Evolutionary conservation across 768 basidiomycete genomes (phyloP), one percentile per base, ranked within the genome.

Genomic region (Macrolepiota dolichaula): DNA sequence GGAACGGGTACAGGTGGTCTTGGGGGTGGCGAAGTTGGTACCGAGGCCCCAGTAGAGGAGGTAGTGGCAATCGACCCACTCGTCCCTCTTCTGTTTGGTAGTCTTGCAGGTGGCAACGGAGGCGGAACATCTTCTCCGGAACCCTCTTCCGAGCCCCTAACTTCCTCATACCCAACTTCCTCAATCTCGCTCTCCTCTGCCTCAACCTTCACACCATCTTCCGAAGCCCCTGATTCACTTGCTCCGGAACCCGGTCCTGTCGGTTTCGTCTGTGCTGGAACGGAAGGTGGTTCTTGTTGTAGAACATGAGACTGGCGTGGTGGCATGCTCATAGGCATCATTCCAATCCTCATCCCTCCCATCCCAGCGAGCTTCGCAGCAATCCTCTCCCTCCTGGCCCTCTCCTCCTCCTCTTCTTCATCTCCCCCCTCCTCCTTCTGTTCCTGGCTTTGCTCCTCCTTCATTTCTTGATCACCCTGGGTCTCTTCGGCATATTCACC

Each of bases 151-250:
- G 74, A 79, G 57, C 82, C 78, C 54, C 74, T 72, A 25, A 76
- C 80, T 63, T 88, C 86, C 37, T 85, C 83, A 61, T 86, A 77
- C 9, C 72, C 76, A 9, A 87, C 82, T 64, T 90, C 88, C 64
- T 91, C 89, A 13, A 85, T 75, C 68, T 90, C 88, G 63, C 87
- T 89, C 66, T 90, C 88, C 67, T 89, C 88, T 5, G 80, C 83
- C 61, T 90, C 89, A 25, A 85, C 83, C 38, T 79, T 78, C 24
- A 86, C 85, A 10, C 82, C 82, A 49, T 90, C 88, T 19, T 86
- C 85, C 3, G 84, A 83, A 35, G 74, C 72, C 36, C 84, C 83
- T n/a, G 74, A 77, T 53, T 85, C 82, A 24, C 70, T 70, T 46
- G 79, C 76, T 9, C 35, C 59, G 24, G 59, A 51, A 51, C 9